Conservation (phyloP, 139 green algal genomes). For the Choricystis sp. region DNA sequence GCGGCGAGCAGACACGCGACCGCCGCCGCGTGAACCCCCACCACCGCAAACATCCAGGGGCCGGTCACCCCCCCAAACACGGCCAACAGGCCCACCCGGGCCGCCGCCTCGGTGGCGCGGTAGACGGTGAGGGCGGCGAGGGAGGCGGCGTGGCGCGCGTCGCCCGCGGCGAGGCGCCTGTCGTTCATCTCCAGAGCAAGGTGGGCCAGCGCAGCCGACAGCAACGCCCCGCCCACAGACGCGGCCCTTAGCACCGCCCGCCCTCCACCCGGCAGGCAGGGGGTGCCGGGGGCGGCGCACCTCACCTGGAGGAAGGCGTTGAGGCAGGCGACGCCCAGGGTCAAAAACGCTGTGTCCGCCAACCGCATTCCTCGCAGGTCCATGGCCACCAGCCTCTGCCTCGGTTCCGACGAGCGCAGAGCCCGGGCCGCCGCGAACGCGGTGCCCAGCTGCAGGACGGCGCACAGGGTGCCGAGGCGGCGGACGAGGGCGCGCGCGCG, state of each 20-base stretch:
- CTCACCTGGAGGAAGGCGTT: slow-evolving; percentile 9
- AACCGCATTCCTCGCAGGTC: slow-evolving; percentile 24
- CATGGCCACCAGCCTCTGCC: slow-evolving; percentile 20
- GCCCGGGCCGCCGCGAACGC: slow-evolving; percentile 17
- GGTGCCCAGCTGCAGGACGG: slow-evolving; percentile 17
- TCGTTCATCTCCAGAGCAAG: slow-evolving; percentile 19
- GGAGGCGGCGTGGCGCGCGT: slow-evolving; percentile 7
- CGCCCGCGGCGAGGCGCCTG: slow-evolving; percentile 4
- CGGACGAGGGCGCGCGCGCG: slow-evolving; percentile 9
- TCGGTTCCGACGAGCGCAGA: slow-evolving; percentile 9
- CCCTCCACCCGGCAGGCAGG: neutral
- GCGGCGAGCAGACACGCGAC: slow-evolving; percentile 5
- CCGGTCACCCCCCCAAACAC: slow-evolving; percentile 13
- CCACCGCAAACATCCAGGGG: slow-evolving; percentile 12
- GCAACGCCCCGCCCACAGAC: neutral
- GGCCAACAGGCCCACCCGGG: slow-evolving; percentile 10
- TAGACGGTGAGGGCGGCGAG: slow-evolving; percentile 11
- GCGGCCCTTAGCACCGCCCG: neutral
- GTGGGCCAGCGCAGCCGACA: slow-evolving; percentile 14
- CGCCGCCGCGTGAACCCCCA: slow-evolving; percentile 10
- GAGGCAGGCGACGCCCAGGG: slow-evolving; percentile 12
- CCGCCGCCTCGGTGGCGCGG: slow-evolving; percentile 9
- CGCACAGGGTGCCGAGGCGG: slow-evolving; percentile 11
- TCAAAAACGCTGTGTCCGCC: slow-evolving; percentile 22
- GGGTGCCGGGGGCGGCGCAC: neutral